Percentiles rank a stretch among this genome's conserved stretches.
Conservation (phyloP, 1,284 basidiomycete species). For the Erythrobasidium hasegawianum region DNA sequence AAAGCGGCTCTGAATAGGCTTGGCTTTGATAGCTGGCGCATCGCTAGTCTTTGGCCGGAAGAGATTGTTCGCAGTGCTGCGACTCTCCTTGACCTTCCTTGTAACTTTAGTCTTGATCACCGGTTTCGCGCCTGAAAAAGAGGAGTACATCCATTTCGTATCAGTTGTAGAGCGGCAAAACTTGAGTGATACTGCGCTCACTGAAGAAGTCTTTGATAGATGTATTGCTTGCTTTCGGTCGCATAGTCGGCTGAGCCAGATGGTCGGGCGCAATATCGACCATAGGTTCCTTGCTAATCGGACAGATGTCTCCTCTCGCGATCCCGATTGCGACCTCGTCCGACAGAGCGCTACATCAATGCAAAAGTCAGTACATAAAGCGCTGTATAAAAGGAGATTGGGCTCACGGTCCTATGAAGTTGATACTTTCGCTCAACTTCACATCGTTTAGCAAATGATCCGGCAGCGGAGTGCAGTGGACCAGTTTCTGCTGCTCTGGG, state of each 20-base stretch:
- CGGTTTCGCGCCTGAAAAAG: neutral
- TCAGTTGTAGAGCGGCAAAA: too few species aligned
- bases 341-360: conserved; percentile 48
- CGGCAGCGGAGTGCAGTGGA: conserved; percentile 64
- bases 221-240: too few species aligned
- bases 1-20: conserved; percentile 12
- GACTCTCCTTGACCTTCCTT: conserved; percentile 1
- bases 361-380: too few species aligned
- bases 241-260: neutral
- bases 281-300: conserved; percentile 68
- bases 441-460: neutral
- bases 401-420: conserved; percentile 53
- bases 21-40: neutral
- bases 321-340: conserved; percentile 55
- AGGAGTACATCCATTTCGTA: too few species aligned
- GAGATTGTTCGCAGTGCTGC: too few species aligned
- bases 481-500: conserved; percentile 62
- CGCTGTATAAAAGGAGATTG: too few species aligned
- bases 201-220: conserved; percentile 27
- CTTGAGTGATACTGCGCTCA: too few species aligned
- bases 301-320: conserved; percentile 72
- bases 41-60: too few species aligned
- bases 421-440: conserved; percentile 8
- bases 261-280: conserved; percentile 67
- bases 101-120: conserved; percentile 2